Base-by-base conservation (phyloP, 495 filamentous ascomycete genomes). In the Sphaerosporella brunnea region DNA sequence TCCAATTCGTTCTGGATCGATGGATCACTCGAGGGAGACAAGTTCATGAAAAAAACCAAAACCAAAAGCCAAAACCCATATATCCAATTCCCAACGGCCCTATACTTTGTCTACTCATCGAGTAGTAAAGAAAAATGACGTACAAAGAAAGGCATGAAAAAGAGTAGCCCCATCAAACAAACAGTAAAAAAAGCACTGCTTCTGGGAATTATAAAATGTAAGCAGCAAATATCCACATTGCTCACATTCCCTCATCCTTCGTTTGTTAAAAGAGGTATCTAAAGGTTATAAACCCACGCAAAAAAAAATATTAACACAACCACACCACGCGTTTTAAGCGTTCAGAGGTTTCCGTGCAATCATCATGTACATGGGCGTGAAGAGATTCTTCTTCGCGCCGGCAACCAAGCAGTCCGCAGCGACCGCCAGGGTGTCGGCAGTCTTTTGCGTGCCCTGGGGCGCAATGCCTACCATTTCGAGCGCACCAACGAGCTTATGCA, bases 341-440 rank as follows among this genome's bases (percentile, higher is more conserved):
- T 60, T 57, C 48, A 57, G 49, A n/a, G 88, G 84, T 70, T 97
- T 97, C 66, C 85, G 75, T 30, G 74, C 90, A 48, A 97, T 77
- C 90, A 97, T 95, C 63, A 97, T 68, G 69, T 95, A 96, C 90
- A 97, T 97, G 30, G 90, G 90, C 0, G 90, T 97, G 69, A 97
- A 97, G 15, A 97, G 73, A 61, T 93, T 82, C 72, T 84, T 75
- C n/a, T 82, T 78, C 30, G 77, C 90, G 66, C 90, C 90, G 37
- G 79, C 84, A 4, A 94, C 90, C 45, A 97, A 70, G 51, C 76
- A 81, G 63, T 96, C 92, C 20, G 74, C 90, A 16, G 82, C 90
- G 49, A 76, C 49, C 8, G 80, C 86, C 51, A 97, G 66, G 53
- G 79, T 81, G 65, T 95, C 82, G 13, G 90, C 90, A 30, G 92